Percentiles rank a stretch among this genome's conserved stretches.
phyloP scores from a whole-genome alignment of 805 yeast species.

The Pichia occidentalis region DNA sequence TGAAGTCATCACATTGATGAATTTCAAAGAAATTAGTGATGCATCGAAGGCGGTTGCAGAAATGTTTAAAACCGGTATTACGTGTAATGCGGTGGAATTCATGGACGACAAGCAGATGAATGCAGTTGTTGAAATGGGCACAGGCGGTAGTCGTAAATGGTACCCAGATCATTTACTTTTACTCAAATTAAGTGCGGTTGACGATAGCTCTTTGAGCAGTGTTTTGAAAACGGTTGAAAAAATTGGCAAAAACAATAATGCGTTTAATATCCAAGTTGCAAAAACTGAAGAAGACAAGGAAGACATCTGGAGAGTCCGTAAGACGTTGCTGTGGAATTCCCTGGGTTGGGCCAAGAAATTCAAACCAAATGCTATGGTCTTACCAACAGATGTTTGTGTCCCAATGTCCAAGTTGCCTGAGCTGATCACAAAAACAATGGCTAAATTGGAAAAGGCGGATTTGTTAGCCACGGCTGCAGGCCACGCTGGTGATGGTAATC shows the following conservation, averaged over 20 bases:
- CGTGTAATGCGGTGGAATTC: conserved; percentile 68
- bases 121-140: conserved; percentile 46
- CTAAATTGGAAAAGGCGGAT: conserved; percentile 48
- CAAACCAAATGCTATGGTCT: conserved; percentile 39
- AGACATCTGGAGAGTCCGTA: conserved; percentile 72
- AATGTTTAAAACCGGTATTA: conserved; percentile 55
- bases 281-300: conserved; percentile 52
- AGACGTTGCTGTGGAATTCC: conserved; percentile 59
- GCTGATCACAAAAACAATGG: conserved; percentile 56
- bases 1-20: conserved; percentile 63
- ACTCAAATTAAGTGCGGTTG: conserved; percentile 56
- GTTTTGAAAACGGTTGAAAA: conserved; percentile 38
- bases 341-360: conserved; percentile 56
- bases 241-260: conserved; percentile 48
- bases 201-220: conserved; percentile 34
- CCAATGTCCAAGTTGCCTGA: conserved; percentile 63
- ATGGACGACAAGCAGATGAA: conserved; percentile 69
- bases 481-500: conserved; percentile 82
- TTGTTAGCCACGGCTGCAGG: conserved; percentile 59
- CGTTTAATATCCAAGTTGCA: conserved; percentile 57
- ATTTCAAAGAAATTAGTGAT: conserved; percentile 59
- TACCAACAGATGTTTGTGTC: conserved; percentile 82
- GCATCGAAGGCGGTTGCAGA: conserved; percentile 67
- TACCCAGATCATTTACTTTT: conserved; percentile 36
- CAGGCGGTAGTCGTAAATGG: conserved; percentile 31